These are phyloP conservation scores for Royoungia palumana DNA, from an alignment of 768 basidiomycete genomes.

Conservation along the genomic window DNA sequence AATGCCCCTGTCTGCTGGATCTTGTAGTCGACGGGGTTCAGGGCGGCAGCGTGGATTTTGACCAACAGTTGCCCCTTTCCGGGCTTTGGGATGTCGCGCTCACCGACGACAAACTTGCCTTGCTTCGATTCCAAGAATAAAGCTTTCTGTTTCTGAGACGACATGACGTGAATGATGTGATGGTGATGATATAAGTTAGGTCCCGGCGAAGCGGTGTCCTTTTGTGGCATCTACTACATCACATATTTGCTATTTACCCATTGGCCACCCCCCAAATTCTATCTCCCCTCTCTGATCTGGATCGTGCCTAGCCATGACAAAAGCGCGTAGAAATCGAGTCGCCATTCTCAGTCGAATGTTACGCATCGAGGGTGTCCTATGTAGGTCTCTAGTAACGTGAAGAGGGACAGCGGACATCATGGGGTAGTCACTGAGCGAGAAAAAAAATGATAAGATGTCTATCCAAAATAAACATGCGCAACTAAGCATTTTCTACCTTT, in stretches of 20 bases:
- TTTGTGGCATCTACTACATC: slow-evolving; percentile 13
- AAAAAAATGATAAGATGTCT: slow-evolving; percentile 23
- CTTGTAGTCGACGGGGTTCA: slow-evolving; percentile 49
- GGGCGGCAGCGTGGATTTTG: slow-evolving; percentile 35
- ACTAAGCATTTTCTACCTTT: slow-evolving; percentile 30
- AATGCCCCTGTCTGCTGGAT: slow-evolving; percentile 32
- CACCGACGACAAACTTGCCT: slow-evolving; percentile 30
- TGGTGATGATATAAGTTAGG: slow-evolving; percentile 15
- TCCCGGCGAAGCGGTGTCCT: neutral
- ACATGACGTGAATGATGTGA: slow-evolving; percentile 11
- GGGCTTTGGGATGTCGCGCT: slow-evolving; percentile 30
- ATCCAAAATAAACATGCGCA: slow-evolving; percentile 17
- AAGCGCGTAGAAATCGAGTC: slow-evolving; percentile 29
- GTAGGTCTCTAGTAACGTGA: slow-evolving; percentile 24
- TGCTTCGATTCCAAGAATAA: slow-evolving; percentile 26
- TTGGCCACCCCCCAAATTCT: slow-evolving; percentile 31
- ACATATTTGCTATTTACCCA: slow-evolving; percentile 25
- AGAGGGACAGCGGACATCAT: slow-evolving; percentile 14
- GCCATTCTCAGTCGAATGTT: slow-evolving; percentile 30
- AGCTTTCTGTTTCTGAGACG: slow-evolving; percentile 27
- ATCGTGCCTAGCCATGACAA: slow-evolving; percentile 30
- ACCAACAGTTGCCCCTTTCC: slow-evolving; percentile 41
- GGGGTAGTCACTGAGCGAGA: slow-evolving; percentile 21
- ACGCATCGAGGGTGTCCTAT: slow-evolving; percentile 32
- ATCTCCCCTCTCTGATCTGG: slow-evolving; percentile 24